These are phyloP conservation scores for Aspergillus sp. DNA, from an alignment of 2,329 filamentous ascomycete genomes.

Conservation along the genomic window DNA sequence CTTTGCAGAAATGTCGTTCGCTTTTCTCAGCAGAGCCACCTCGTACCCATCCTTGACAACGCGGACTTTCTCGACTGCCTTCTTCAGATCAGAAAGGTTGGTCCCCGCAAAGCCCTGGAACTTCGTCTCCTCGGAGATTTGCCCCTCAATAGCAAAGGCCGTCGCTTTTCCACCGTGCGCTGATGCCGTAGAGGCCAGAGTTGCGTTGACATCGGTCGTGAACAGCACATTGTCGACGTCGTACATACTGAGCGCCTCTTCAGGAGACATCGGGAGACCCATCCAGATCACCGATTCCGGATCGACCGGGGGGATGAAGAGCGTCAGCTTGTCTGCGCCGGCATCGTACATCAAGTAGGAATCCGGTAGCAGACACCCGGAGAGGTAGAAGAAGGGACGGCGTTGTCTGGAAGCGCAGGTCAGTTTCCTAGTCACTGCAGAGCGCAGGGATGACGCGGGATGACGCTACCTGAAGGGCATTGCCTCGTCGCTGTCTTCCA, in stretches of 20 bases:
- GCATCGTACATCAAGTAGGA: constrained; percentile 76
- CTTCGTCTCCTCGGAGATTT: constrained; percentile 62
- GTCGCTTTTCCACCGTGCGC: constrained; percentile 36
- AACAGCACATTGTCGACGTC: constrained; percentile 71
- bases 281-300: constrained; percentile 90
- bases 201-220: constrained; percentile 65
- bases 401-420: constrained; percentile 56
- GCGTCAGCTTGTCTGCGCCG: constrained; percentile 58
- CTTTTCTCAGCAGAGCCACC: constrained; percentile 67
- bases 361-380: constrained; percentile 73
- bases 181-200: constrained; percentile 45
- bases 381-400: constrained; percentile 89
- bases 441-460: background rate
- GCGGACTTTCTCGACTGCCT: constrained; percentile 69
- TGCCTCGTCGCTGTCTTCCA: constrained; percentile 82
- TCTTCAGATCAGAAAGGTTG: constrained; percentile 51
- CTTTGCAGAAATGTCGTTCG: constrained; percentile 67
- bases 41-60: constrained; percentile 83
- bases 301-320: constrained; percentile 84
- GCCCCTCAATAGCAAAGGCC: constrained; percentile 68
- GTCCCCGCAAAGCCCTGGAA: constrained; percentile 62
- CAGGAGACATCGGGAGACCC: constrained; percentile 67
- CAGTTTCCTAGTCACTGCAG: background rate
- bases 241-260: constrained; percentile 67
- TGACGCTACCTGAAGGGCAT: constrained; percentile 62